Evolutionary conservation across 1,284 basidiomycete species (phyloP).

Genomic region (Puccinia triticina): DNA sequence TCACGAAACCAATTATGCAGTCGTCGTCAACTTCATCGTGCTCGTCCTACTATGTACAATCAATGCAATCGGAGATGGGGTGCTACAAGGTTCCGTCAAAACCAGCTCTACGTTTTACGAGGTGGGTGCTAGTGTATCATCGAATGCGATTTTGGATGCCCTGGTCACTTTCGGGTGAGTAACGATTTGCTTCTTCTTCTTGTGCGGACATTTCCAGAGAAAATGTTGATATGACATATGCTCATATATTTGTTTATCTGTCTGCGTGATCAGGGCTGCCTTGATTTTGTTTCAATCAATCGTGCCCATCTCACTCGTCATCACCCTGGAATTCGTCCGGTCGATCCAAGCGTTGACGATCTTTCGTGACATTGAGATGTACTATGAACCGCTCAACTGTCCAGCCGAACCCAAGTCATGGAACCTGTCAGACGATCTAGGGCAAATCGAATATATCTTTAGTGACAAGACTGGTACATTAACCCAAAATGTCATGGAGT

Average conservation of each 20-base stretch:
- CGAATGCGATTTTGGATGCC: conserved; percentile 72
- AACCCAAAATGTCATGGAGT: conserved; percentile 95
- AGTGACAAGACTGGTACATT: conserved; percentile 97
- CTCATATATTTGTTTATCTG: not conserved
- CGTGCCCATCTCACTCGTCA: conserved; percentile 94
- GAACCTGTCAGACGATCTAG: conserved; percentile 97
- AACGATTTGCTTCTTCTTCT: conserved; percentile 52
- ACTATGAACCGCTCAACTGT: conserved; percentile 70
- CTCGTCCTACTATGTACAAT: conserved; percentile 76
- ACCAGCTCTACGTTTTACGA: conserved; percentile 79
- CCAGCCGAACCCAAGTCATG: conserved; percentile 93
- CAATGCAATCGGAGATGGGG: conserved; percentile 72
- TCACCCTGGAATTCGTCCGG: conserved; percentile 97
- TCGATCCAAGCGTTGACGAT: conserved; percentile 97
- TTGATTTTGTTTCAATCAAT: conserved; percentile 97
- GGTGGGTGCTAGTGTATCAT: conserved; percentile 68
- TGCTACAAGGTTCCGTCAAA: conserved; percentile 68
- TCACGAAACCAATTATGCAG: conserved; percentile 98
- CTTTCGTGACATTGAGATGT: conserved; percentile 93
- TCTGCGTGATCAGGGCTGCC: conserved; percentile 62
- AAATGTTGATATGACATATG: not conserved
- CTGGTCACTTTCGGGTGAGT: conserved; percentile 86
- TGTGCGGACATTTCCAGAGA: conserved; percentile 60
- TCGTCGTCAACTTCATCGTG: conserved; percentile 87
- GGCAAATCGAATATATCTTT: conserved; percentile 97